Percentiles rank a stretch among this genome's conserved stretches.
These are phyloP conservation scores for Curvularia verruculosa DNA, from an alignment of 2,329 filamentous ascomycete species.

Conservation along the genomic window DNA sequence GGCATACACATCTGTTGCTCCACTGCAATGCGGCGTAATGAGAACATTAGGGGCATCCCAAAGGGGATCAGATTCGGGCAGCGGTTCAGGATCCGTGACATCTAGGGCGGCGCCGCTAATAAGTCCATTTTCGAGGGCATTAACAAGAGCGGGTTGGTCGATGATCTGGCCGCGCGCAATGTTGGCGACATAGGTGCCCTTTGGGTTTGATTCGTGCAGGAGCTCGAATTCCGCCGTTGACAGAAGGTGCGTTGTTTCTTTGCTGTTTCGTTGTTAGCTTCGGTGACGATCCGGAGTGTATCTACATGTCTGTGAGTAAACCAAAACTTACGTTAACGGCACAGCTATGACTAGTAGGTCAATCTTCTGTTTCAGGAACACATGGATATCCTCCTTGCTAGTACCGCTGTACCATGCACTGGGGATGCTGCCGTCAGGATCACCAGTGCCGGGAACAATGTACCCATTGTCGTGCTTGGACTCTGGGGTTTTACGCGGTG, in stretches of 20 bases:
- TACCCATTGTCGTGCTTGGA: conserved; percentile 69
- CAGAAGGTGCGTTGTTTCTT: conserved; percentile 61
- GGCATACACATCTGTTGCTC: conserved; percentile 60
- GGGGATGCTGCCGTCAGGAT: conserved; percentile 62
- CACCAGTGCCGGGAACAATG: conserved; percentile 70
- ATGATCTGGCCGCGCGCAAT: conserved; percentile 71
- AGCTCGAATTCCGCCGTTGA: conserved; percentile 60
- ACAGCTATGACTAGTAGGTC: conserved; percentile 64
- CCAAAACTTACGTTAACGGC: conserved; percentile 58
- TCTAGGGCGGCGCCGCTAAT: conserved; percentile 74
- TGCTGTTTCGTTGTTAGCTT: conserved; percentile 22
- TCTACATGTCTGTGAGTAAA: not conserved
- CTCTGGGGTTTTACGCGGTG: conserved; percentile 69
- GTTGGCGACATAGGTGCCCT: conserved; percentile 69
- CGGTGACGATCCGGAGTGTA: not conserved
- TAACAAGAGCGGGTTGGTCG: conserved; percentile 66
- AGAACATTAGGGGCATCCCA: conserved; percentile 74
- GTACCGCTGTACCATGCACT: conserved; percentile 63
- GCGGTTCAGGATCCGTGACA: conserved; percentile 79
- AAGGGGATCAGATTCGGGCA: conserved; percentile 70
- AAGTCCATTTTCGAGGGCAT: conserved; percentile 62
- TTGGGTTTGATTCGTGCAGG: conserved; percentile 54
- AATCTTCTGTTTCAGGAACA: conserved; percentile 62
- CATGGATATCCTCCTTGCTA: conserved; percentile 57
- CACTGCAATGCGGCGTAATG: conserved; percentile 70